phyloP scores from a whole-genome alignment of 108 stramenopile genomes.

The Nitzschia putrida region DNA sequence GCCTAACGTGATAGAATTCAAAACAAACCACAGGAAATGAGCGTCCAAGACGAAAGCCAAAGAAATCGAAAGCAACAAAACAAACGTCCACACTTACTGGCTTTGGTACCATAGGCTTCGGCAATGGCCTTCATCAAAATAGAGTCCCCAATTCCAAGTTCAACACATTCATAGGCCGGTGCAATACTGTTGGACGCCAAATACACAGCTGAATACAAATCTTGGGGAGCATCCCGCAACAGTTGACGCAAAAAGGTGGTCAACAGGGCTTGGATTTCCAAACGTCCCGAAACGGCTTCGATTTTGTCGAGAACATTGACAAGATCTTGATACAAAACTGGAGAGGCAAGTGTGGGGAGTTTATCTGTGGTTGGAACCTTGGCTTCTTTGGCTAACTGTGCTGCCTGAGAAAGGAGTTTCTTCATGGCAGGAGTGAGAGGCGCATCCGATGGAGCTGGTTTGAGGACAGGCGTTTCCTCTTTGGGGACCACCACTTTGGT shows the following conservation, averaged over 20 bases:
- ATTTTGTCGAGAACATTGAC: constrained; percentile 73
- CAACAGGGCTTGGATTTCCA: constrained; percentile 88
- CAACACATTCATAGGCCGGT: constrained; percentile 92
- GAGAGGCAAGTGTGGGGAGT: background rate
- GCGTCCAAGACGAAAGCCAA: background rate
- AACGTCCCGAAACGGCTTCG: constrained; percentile 72
- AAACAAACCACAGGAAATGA: background rate
- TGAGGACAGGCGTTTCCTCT: constrained; percentile 23
- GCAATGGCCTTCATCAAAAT: constrained; percentile 93
- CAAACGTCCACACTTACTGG: constrained; percentile 17
- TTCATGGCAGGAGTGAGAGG: background rate
- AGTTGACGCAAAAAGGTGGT: constrained; percentile 69
- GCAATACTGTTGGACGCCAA: constrained; percentile 89
- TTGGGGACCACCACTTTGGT: constrained; percentile 20
- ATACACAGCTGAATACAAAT: constrained; percentile 83
- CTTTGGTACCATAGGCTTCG: constrained; percentile 79
- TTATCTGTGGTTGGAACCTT: constrained; percentile 17
- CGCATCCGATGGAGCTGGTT: too few species aligned
- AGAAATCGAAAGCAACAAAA: background rate
- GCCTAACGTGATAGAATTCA: background rate
- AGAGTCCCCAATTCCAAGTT: constrained; percentile 97
- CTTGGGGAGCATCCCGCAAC: constrained; percentile 34
- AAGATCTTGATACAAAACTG: constrained; percentile 69
- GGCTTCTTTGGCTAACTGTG: constrained; percentile 27
- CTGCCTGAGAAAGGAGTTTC: constrained; percentile 27